Evolutionary conservation across 1,284 basidiomycete species (phyloP).

Genomic region (Austroboletus niveus): DNA sequence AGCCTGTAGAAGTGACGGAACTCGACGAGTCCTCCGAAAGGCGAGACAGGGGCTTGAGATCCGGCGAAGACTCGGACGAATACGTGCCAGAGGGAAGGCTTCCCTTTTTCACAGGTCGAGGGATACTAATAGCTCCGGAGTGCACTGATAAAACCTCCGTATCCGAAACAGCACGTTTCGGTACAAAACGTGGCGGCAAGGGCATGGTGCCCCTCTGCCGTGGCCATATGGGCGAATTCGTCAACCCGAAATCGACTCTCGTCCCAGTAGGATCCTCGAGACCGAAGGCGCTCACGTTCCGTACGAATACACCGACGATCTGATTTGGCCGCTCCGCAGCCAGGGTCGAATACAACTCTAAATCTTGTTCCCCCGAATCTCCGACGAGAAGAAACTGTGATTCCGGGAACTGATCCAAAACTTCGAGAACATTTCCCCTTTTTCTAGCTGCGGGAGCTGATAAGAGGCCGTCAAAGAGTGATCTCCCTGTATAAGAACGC

Average conservation of each 20-base stretch:
- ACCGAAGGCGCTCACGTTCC: conserved; percentile 55
- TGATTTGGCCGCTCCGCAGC: conserved; percentile 67
- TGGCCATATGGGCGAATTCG: conserved; percentile 15
- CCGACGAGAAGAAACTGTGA: conserved; percentile 82
- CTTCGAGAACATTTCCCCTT: conserved; percentile 70
- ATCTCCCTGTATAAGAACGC: conserved; percentile 70
- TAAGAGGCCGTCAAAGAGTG: conserved; percentile 73
- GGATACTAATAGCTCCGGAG: conserved; percentile 9
- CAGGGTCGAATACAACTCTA: conserved; percentile 77
- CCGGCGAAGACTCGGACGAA: conserved; percentile 12
- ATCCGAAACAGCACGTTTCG: conserved; percentile 28
- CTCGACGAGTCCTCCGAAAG: conserved; percentile 21
- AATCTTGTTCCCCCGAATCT: conserved; percentile 86
- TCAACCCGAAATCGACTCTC: conserved; percentile 28
- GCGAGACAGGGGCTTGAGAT: conserved; percentile 8
- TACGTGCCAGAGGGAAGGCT: conserved; percentile 29
- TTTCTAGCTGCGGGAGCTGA: conserved; percentile 80
- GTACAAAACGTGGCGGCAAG: conserved; percentile 4
- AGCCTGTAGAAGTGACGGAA: conserved; percentile 18
- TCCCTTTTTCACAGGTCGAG: conserved; percentile 16
- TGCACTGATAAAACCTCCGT: conserved; percentile 11
- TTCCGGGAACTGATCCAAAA: conserved; percentile 74
- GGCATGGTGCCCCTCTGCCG: conserved; percentile 10
- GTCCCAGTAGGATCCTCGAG: conserved; percentile 61
- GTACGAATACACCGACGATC: conserved; percentile 73